Base-by-base conservation (phyloP, 306 rosid species). In the Acacia acuminata region DNA sequence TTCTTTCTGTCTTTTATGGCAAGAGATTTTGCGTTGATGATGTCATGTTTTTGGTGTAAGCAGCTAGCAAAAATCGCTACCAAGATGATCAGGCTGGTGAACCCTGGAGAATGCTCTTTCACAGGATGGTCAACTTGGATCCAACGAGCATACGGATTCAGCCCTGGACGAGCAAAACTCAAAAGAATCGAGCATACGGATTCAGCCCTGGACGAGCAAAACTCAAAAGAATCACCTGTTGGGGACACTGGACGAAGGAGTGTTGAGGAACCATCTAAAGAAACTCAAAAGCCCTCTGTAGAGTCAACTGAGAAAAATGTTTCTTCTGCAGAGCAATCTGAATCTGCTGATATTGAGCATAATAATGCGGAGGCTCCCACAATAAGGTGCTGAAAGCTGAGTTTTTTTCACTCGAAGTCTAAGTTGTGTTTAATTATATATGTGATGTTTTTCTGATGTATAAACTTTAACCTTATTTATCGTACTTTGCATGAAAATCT, bases 21-120 rank as follows among this genome's bases (percentile, higher is more conserved):
- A 2, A 73, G 47, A 34, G 17, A 70, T 44, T 51, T 51, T 19
- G 20, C 38, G 30, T 30, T 43, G 24, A 64, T 73, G 5, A 70
- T 38, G 32, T 12, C 60, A 60, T 55, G 25, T 32, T 76, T 85
- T 77, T 72, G 68, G 44, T 85, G 72, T 76, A 19, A 38, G 66
- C 87, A 94, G 98, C 88, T 64, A 82, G 81, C 86, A 87, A 87
- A 71, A 94, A 93, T 71, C 97, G 97, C 16, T 86, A 91, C 81
- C 88, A 88, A 85, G 86, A 89, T 34, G 87, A 83, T 64, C 76
- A 86, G 61, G 74, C 8, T 27, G 84, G 44, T 19, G 94, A 82
- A 6, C 50, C 84, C 0, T 48, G 53, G 93, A 83, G 81, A 66
- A 77, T 51, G 50, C 36, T 34, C 42, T 34, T 63, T 40, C 71